Evolutionary conservation across 2,329 filamentous ascomycete species (phyloP).

Genomic region (Lasiodiplodia hormozganensis): DNA sequence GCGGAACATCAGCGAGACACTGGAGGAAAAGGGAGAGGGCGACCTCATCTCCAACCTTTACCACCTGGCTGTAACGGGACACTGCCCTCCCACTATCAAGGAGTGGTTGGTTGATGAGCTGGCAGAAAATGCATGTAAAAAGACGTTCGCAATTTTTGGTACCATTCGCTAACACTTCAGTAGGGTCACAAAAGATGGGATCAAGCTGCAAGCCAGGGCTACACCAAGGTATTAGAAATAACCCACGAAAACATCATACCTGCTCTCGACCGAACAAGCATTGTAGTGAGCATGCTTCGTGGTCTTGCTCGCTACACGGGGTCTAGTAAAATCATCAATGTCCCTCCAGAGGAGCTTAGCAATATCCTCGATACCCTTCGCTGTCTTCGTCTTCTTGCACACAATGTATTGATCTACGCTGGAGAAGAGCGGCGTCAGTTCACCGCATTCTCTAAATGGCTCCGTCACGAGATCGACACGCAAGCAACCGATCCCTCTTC

Average conservation of each 20-base stretch:
- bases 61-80: slow-evolving; percentile 83
- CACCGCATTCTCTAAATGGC: slow-evolving; percentile 79
- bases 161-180: neutral
- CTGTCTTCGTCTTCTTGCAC: slow-evolving; percentile 75
- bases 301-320: slow-evolving; percentile 85
- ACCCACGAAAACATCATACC: slow-evolving; percentile 89
- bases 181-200: slow-evolving; percentile 96
- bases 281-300: slow-evolving; percentile 81
- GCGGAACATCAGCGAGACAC: slow-evolving; percentile 75
- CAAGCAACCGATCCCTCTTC: slow-evolving; percentile 69
- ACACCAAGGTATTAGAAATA: slow-evolving; percentile 77
- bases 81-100: slow-evolving; percentile 75
- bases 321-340: slow-evolving; percentile 64
- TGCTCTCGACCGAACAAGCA: slow-evolving; percentile 79
- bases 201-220: slow-evolving; percentile 78
- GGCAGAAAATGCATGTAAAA: slow-evolving; percentile 70
- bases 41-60: slow-evolving; percentile 78
- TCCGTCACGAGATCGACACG: slow-evolving; percentile 81
- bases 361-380: slow-evolving; percentile 70
- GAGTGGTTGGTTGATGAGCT: slow-evolving; percentile 91
- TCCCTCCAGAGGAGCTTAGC: slow-evolving; percentile 52
- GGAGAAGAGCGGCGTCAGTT: slow-evolving; percentile 83
- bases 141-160: neutral
- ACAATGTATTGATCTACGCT: slow-evolving; percentile 73
- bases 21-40: slow-evolving; percentile 70